Evolutionary conservation across 2,329 filamentous ascomycete species (phyloP), one percentile per base, ranked within the genome.

Genomic region (Claviceps sp.): DNA sequence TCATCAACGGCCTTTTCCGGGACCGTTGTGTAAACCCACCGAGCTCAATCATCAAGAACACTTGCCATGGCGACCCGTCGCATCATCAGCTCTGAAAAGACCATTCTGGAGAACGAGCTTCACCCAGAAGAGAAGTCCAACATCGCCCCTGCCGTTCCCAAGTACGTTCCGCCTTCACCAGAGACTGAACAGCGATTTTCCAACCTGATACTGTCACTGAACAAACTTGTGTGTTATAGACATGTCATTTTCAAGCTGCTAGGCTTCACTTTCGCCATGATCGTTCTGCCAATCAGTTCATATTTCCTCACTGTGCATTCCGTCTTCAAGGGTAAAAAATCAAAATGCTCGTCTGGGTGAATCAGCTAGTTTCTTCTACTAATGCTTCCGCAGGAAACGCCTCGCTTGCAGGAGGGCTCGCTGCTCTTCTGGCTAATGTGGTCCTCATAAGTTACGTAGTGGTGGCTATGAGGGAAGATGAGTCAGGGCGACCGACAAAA

Each of bases 371-470:
- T 14, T 45, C 5, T n/a, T 38, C 38, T 26, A 14, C 51, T 52
- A 3, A 52, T 37, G 16, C 6, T 20, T 13, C 16, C 51, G 5
- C 22, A 95, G 91, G 89, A 59, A 95, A 95, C 68, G 79, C 89
- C 14, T 95, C 90, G 1, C 91, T 82, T 60, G 89, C 90, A 3
- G 93, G 90, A 14, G 89, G 81, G 0, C 73, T 86, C 37, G 93
- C 93, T 1, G 93, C 93, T 20, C 70, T 97, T 49, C 82, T 94
- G 66, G 93, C 93, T 13, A 98, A 98, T 61, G 78, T 94, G 1
- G 89, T 98, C 3, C 72, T 98, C 49, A 78, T 97, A 53, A 82
- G 78, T n/a, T 98, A 97, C 67, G 81, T 97, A 44, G 72, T 96
- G 52, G 88, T 95, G 20, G 93, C 93, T 4, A 90, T 95, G 78